Evolutionary conservation across 2,329 filamentous ascomycete genomes (phyloP), one percentile per base, ranked within the genome.

Genomic region (Arachnopeziza araneosa): DNA sequence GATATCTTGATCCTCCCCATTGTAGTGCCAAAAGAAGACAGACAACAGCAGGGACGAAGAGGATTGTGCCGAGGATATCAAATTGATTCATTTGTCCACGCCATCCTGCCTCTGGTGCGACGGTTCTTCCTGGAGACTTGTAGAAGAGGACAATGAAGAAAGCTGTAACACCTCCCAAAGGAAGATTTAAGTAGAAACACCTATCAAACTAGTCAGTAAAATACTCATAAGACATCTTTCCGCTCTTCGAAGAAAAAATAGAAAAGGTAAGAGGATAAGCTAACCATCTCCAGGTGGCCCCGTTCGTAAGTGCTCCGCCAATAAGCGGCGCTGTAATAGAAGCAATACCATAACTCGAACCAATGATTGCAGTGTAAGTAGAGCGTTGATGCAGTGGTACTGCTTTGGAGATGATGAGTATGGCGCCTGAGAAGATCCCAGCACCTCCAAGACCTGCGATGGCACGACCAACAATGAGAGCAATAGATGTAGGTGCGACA

Each of bases 401-500:
- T 1, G 62, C 58, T 22, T 63, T 60, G 17, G 59, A 58, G 49
- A 69, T 66, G 56, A 68, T 67, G 24, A 62, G 65, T 32, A 68
- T 61, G 14, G 60, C 52, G 17, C 68, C 68, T 9, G 64, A 65
- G 54, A 77, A 68, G 66, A 81, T 76, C 3, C 80, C 80, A 0
- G 77, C 77, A 17, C 76, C 76, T 0, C 79, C 80, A 0, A 79
- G 61, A 0, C 80, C 80, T 63, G 83, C 80, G 5, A 83, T 63
- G 7, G 78, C 79, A 3, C 80, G 72, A 0, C 76, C 79, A 1
- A 71, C 75, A 54, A 83, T 76, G 22, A 83, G 68, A 70, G 73
- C 75, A 24, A 62, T 64, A 68, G 83, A 76, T 26, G 71, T 71
- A 36, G 72, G 67, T 8, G 77, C 76, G 1, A 78, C 62, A 0